phyloP scores from a whole-genome alignment of 306 rosid species.

The Astragalus glycyphyllos region DNA sequence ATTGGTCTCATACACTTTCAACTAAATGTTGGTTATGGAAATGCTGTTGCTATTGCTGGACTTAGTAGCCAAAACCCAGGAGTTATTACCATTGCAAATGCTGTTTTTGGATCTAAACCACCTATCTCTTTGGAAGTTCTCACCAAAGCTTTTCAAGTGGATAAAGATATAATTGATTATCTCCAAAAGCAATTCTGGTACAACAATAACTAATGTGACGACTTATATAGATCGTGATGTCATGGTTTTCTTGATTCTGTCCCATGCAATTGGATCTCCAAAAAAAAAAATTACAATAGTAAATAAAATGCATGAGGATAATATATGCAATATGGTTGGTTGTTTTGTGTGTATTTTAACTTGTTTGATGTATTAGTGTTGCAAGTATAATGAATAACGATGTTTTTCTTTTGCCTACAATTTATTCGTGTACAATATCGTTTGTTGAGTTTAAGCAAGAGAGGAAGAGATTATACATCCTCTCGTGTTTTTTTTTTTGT shows the following conservation, averaged over 20 bases:
- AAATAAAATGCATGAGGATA: constrained; percentile 37
- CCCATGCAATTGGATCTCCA: background rate
- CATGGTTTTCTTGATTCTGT: background rate
- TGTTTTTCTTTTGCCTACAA: background rate
- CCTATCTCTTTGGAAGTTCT: constrained; percentile 45
- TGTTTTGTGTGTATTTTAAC: background rate
- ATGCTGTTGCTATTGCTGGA: constrained; percentile 44
- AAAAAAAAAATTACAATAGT: background rate
- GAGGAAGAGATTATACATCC: background rate
- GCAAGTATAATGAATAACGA: constrained; percentile 20
- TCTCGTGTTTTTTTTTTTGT: too few species aligned
- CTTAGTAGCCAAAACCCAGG: constrained; percentile 52
- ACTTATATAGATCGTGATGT: background rate
- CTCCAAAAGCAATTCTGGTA: constrained; percentile 56
- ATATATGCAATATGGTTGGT: background rate
- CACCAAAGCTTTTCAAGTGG: constrained; percentile 51
- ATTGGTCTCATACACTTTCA: constrained; percentile 40
- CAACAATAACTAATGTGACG: constrained; percentile 35
- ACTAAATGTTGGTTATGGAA: constrained; percentile 36
- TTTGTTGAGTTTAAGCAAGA: too few species aligned
- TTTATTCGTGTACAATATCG: too few species aligned
- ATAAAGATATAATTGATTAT: constrained; percentile 18
- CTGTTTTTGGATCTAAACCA: constrained; percentile 57
- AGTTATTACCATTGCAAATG: constrained; percentile 39
- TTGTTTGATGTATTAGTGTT: constrained; percentile 23